A percentile compares a stretch with the other conserved stretches of the same genome.
These are phyloP conservation scores for Anisodus tanguticus DNA, from an alignment of 257 asterid species.

Conservation along the genomic window DNA sequence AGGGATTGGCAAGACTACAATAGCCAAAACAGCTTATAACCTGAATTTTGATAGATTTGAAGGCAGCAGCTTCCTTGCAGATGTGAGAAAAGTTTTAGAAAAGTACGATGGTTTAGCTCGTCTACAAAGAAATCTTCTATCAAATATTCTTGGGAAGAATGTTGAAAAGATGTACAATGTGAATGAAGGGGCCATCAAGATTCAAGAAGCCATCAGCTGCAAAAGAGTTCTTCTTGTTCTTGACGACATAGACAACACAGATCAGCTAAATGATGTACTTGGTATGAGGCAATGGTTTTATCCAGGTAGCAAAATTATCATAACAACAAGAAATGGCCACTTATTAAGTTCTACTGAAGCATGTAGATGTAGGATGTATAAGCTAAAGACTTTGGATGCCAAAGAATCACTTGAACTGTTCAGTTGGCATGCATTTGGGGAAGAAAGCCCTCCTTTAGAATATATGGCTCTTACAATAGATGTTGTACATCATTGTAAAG, in stretches of 20 bases:
- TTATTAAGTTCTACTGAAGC: not conserved
- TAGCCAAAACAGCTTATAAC: conserved; percentile 23
- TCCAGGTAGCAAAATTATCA: conserved; percentile 33
- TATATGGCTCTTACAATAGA: conserved; percentile 23
- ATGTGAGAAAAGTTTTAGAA: conserved; percentile 29
- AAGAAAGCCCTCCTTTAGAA: not conserved
- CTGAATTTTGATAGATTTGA: conserved; percentile 27
- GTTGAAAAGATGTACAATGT: not conserved
- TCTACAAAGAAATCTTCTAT: conserved; percentile 33
- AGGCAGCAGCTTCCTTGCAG: conserved; percentile 29
- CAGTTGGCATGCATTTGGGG: conserved; percentile 28
- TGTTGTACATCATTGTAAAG: conserved; percentile 20
- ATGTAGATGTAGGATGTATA: conserved; percentile 19
- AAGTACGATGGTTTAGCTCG: conserved; percentile 27
- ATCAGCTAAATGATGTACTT: conserved; percentile 26
- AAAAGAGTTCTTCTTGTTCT: conserved; percentile 30
- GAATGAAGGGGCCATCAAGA: conserved; percentile 25
- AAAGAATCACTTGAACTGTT: conserved; percentile 30
- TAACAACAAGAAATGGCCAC: conserved; percentile 30
- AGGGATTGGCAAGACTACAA: conserved; percentile 36
- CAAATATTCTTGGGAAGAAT: conserved; percentile 17
- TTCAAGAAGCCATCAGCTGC: conserved; percentile 15
- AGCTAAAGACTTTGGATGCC: conserved; percentile 12
- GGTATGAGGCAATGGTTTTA: conserved; percentile 32
- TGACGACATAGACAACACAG: conserved; percentile 31